Base-by-base conservation (phyloP, 2,329 filamentous ascomycete genomes). In the Myrmaecium sp. region DNA sequence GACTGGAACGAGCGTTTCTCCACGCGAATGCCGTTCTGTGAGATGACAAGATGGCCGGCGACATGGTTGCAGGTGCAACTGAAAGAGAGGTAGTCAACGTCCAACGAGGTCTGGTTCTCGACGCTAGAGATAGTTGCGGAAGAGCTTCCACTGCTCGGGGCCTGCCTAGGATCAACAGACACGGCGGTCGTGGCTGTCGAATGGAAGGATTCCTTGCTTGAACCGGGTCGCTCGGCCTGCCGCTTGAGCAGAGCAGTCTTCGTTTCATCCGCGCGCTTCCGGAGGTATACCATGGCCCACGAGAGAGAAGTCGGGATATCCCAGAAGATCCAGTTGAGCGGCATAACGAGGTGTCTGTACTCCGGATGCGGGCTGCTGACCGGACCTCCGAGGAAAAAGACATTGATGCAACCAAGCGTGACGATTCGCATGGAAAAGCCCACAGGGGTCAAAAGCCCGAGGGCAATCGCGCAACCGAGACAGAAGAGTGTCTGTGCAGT, bases 271-370 rank as follows among this genome's bases (percentile, higher is more conserved):
- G 45, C 45, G 29, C 43, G 33, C 7, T 34, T 32, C 14, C 41
- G 35, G 5, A 49, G 30, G 23, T 49, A 47, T 43, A 40, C 45
- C 45, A 44, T 26, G 46, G 40, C 1, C 42, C 41, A 29, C 54
- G 37, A 4, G n/a, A n/a, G n/a, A n/a, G n/a, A n/a, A n/a, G 48
- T 52, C 3, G 52, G 52, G 15, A 54, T 49, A 23, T 47, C 47
- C 51, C 50, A 54, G 21, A 52, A 45, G 4, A 46, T 35, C 44
- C 47, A 55, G 23, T 44, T 42, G 14, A 52, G 35, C 2, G 46
- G 44, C 20, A 43, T 46, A 14, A 52, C 42, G 3, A 52, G 31
- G 25, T 45, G 41, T 15, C 52, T 35, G 32, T 53, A 54, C 23
- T 44, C 42, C 2, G 52, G 52, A 28, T 47, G 45, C 15, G 33